Base-by-base conservation (phyloP, 768 basidiomycete genomes). In the Tricholoma sp. region DNA sequence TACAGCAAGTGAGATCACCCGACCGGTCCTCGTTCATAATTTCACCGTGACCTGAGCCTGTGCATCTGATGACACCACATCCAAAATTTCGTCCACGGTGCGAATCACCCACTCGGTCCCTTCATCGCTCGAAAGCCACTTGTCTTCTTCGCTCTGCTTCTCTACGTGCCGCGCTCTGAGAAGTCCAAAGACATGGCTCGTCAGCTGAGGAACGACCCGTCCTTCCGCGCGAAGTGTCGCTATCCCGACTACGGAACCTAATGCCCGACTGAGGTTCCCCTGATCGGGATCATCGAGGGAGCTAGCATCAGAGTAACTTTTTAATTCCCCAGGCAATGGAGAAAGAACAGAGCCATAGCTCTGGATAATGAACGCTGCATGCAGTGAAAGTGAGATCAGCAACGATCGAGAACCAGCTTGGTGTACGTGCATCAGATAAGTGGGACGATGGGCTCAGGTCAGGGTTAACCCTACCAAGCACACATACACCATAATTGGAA, bases 101-200 rank as follows among this genome's bases (percentile, higher is more conserved):
- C 86, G 84, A 64, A 94, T 76, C 51, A 94, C 85, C 93, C 93
- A 95, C 72, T 89, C 88, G 17, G 89, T 82, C 33, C 93, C 93
- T 69, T 93, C 89, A 66, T 94, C 92, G 58, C 81, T 88, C 20
- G 88, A 78, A 39, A 95, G 80, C 86, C 88, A 95, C 56, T 72
- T 76, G 68, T 92, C 91, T 70, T 88, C 89, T 62, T 81, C 79
- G 61, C 73, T 84, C 61, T 83, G 75, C 34, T 79, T 78, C 52
- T 81, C 79, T 47, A 76, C 75, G 49, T 80, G 65, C 54, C 88
- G 86, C 18, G 91, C 89, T 71, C 94, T 96, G 66, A 94, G 84
- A 62, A 96, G 80, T 11, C 94, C 94, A 70, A 91, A 94, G 50
- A 89, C 86, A 68, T 96, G 94, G 69, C 91, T 93, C 10, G 76